Evolutionary conservation across 331 rosid species (phyloP), one percentile per base, ranked within the genome.

Genomic region (Pyrus hybrid): DNA sequence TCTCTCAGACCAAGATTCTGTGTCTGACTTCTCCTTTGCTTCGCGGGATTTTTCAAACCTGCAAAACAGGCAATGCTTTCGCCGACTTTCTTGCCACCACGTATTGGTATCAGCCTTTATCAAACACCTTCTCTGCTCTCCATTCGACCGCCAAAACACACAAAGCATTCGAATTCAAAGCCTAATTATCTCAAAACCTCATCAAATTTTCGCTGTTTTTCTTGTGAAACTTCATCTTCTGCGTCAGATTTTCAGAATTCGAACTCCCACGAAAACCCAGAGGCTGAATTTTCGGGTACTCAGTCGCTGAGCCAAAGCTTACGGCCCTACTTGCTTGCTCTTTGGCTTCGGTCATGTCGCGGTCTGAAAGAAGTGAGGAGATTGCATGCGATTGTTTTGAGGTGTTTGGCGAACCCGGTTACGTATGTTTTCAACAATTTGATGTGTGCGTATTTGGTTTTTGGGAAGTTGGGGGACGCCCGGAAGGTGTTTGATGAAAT

Each of bases 401-500:
- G 83, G 67, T 21, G 81, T 68, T 80, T 82, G 17, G n/a, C 78
- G 37, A 77, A 69, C 43, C 75, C 87, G 3, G 83, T 45, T 60
- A 83, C 74, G 11, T 94, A 91, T 76, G 87, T 91, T 41, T 81
- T 77, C 26, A 94, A 94, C 72, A 94, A 94, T 79, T 87, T 94
- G 90, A 83, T 91, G 23, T 86, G 86, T 81, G 82, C 84, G 33
- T 93, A 91, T 67, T 63, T 90, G 72, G 84, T 83, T 53, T 77
- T 90, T 57, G 86, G 86, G 70, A 77, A 81, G 80, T 77, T 93
- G 58, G 75, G 45, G 25, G 72, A 68, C 11, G 97, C 97, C 53
- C 93, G 92, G 62, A 77, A 80, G n/a, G 89, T 90, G 88, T 90
- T 94, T 62, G 95, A 90, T 53, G 74, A 85, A 81, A 87, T 94